Evolutionary conservation across 306 rosid genomes (phyloP), one percentile per base, ranked within the genome.

Genomic region (Vigna mungo): DNA sequence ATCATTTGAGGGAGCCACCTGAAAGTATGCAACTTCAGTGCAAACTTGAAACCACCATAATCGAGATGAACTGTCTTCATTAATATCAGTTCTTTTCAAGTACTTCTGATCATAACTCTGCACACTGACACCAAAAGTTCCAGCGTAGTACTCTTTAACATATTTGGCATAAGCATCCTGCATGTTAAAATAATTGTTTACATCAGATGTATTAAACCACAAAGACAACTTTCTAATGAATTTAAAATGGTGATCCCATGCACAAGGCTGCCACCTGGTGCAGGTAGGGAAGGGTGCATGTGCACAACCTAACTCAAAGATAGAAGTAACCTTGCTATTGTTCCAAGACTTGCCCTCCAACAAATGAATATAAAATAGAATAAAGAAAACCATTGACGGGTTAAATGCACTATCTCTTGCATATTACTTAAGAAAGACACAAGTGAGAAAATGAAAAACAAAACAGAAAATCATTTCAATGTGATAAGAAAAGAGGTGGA

Each of bases 1-100:
- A 71, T 95, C 98, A 83, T 89, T 89, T 83, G 89, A 81, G 54
- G 97, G 98, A 56, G 98, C 97, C 67, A 92, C 98, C 84, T 95
- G 98, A 83, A 95, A 95, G 85, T 83, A 95, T 7, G 96, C 98
- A 80, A 95, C 96, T 88, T 92, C 98, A 34, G 97, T 90, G 83
- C 97, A 95, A 75, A 90, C 98, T 92, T 92, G 98, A 86, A 95
- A 95, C 98, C 97, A 95, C 98, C 98, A 95, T 88, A 95, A 80
- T 72, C 97, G 88, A 71, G 82, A 69, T 11, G 92, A 78, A 66
- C 86, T 89, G 79, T 79, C 90, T 70, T 83, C 82, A 43, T 62
- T 59, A 37, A 83, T 75, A 63, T 83, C 78, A 65, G 96, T 87
- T 36, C 78, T 87, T 84, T 95, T 92, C 90, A 95, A 85, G 85